Conservation (phyloP, 352 stramenopile species). For the Phytophthora foliorum region DNA sequence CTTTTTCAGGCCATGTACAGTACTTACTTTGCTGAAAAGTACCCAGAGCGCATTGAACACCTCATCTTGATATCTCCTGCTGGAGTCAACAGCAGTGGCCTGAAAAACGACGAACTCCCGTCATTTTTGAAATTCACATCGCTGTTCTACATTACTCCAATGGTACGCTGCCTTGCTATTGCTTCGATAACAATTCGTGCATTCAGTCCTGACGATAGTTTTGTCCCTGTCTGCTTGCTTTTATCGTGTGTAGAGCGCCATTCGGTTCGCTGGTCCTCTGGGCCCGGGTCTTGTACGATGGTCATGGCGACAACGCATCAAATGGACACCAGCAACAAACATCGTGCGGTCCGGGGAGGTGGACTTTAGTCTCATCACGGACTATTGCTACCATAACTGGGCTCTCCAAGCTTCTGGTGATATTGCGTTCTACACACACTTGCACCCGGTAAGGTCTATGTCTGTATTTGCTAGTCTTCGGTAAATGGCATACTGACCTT, state of each 20-base stretch:
- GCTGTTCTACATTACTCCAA: slow-evolving; percentile 71
- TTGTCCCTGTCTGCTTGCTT: neutral
- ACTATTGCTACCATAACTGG: slow-evolving; percentile 90
- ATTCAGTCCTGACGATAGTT: neutral
- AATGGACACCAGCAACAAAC: slow-evolving; percentile 73
- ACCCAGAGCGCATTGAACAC: slow-evolving; percentile 76
- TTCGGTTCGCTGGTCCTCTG: slow-evolving; percentile 75
- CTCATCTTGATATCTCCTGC: slow-evolving; percentile 82
- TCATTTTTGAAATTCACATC: slow-evolving; percentile 53
- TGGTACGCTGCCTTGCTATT: slow-evolving; percentile 44
- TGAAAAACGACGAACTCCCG: slow-evolving; percentile 50
- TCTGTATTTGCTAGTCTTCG: neutral
- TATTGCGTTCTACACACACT: slow-evolving; percentile 79
- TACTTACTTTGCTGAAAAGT: slow-evolving; percentile 83
- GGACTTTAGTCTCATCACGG: slow-evolving; percentile 73
- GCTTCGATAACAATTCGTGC: neutral
- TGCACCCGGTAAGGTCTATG: slow-evolving; percentile 60
- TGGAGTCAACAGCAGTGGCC: slow-evolving; percentile 57
- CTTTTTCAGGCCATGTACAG: slow-evolving; percentile 70
- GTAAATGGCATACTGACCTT: slow-evolving; percentile 11
- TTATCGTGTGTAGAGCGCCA: slow-evolving; percentile 46
- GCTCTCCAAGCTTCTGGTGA: slow-evolving; percentile 76
- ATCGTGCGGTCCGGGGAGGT: slow-evolving; percentile 80
- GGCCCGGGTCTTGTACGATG: slow-evolving; percentile 63
- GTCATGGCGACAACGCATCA: slow-evolving; percentile 65